Conservation (phyloP, 768 basidiomycete species). For the Suillus americanus region DNA sequence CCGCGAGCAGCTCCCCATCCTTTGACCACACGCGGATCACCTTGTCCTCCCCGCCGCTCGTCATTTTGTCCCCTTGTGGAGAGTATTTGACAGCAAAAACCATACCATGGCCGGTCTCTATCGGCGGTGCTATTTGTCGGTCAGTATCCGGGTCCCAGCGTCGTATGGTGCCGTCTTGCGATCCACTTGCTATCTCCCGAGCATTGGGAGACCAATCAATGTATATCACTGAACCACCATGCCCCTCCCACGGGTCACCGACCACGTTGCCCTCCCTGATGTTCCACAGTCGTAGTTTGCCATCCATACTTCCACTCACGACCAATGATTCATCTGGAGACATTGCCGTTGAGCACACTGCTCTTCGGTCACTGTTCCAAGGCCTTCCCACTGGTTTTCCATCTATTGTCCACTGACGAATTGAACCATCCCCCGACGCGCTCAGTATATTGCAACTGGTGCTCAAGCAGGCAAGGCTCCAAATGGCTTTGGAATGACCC, state of each 20-base stretch:
- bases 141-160: constrained; percentile 14
- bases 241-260: background rate
- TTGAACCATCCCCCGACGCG: background rate
- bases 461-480: background rate
- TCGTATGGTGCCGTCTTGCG: constrained; percentile 12
- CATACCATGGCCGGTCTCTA: background rate
- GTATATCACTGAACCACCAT: background rate
- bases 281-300: background rate
- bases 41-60: background rate
- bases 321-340: background rate
- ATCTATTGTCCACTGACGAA: background rate
- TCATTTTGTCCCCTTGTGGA: background rate
- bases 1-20: background rate
- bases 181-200: constrained; percentile 11
- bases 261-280: background rate
- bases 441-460: background rate
- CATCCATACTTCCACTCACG: background rate
- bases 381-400: background rate
- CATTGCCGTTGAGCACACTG: background rate
- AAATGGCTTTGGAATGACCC: background rate
- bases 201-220: constrained; percentile 17
- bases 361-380: background rate
- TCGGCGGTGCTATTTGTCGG: background rate
- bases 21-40: background rate
- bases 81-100: background rate